phyloP scores from a whole-genome alignment of 176 grass and related monocot genomes.

The Carex parvula region DNA sequence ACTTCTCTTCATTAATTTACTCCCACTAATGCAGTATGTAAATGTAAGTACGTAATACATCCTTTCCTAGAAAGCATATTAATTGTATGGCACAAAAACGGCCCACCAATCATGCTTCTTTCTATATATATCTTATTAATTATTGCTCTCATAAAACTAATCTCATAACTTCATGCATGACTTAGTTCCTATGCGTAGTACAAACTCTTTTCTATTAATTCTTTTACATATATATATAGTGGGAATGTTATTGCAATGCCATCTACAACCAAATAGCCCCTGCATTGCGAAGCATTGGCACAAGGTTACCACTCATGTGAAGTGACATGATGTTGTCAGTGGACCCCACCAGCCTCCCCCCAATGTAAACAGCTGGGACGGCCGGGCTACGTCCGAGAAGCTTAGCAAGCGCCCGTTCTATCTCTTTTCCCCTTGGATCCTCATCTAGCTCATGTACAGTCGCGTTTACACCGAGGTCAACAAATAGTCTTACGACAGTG shows the following conservation, averaged over 20 bases:
- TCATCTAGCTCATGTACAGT: slow-evolving; percentile 46
- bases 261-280: slow-evolving; percentile 55
- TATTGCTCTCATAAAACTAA: not conserved
- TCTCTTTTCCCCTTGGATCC: slow-evolving; percentile 34
- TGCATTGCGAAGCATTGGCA: slow-evolving; percentile 52
- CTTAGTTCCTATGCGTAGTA: not conserved
- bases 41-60: not conserved
- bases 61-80: not conserved
- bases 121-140: not conserved
- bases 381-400: slow-evolving; percentile 26
- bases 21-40: not conserved
- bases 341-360: slow-evolving; percentile 45
- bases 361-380: slow-evolving; percentile 51
- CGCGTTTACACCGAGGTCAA: slow-evolving; percentile 45
- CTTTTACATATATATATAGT: not conserved
- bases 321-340: slow-evolving; percentile 60
- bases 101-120: not conserved
- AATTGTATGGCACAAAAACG: not conserved
- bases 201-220: not conserved
- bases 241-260: not conserved
- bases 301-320: slow-evolving; percentile 41
- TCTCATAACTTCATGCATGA: no score
- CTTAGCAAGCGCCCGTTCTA: slow-evolving; percentile 36
- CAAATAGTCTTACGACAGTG: slow-evolving; percentile 50
- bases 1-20: not conserved